Base-by-base conservation (phyloP, 257 asterid genomes). In the Fraxinus pennsylvanica region DNA sequence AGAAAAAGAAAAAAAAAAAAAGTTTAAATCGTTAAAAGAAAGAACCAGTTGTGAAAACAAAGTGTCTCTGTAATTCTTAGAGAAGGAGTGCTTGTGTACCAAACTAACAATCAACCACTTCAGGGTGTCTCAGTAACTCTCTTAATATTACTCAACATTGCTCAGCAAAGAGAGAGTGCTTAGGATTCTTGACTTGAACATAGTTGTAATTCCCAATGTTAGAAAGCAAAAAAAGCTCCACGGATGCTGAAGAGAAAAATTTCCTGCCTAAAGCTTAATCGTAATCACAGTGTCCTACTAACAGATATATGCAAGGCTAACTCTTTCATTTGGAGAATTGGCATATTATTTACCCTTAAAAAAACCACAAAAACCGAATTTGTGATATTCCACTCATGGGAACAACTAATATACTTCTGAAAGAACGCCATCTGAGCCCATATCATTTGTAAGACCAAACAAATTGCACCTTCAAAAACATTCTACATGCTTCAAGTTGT, bases 321-420 rank as follows among this genome's bases (percentile, higher is more conserved):
- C 8, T 32, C 32, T 68, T 29, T 45, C 19, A 35, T 33, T n/a
- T 43, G 67, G 74, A 77, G 35, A 68, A 22, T 9, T 75, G 54
- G 47, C 66, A 19, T 73, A 66, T 30, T 27, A 25, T 75, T 67
- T 74, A 36, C 71, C 76, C 79, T 25, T 43, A 45, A 32, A 76
- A 65, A 68, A 80, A 65, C 43, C 22, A 21, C 7, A 75, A 70
- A 41, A 78, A 17, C 75, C 73, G 57, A 9, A 52, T 14, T 69
- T 27, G 35, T 19, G 50, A 30, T 19, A 57, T 30, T n/a, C 61
- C 57, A 43, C 66, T 45, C 65, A 2, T 4, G 4, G 9, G 10
- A 63, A 50, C 68, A 69, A 10, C 45, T n/a, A 36, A 36, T 13
- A 19, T 4, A 38, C 61, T 71, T 72, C 36, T 12, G 43, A 73